phyloP scores from a whole-genome alignment of 1,284 basidiomycete species.

The Rhodotorula sp. region DNA sequence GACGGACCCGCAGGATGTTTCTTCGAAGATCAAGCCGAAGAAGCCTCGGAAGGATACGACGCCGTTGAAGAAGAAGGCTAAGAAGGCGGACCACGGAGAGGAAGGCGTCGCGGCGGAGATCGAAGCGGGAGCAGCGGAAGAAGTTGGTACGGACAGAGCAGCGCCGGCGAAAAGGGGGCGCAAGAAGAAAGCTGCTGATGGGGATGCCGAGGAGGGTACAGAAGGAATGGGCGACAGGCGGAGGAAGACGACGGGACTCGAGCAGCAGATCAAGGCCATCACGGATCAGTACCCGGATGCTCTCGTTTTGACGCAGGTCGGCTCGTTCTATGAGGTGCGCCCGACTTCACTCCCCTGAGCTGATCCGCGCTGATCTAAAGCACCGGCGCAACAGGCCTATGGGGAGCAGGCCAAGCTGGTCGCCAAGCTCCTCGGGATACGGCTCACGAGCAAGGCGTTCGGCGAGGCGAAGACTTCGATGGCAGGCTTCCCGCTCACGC shows the following conservation, averaged over 20 bases:
- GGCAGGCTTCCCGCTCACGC: conserved; percentile 78
- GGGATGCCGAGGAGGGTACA: neutral
- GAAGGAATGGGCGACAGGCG: neutral
- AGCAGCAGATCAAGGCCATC: conserved; percentile 68
- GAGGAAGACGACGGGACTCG: conserved; percentile 53
- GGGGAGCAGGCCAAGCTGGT: conserved; percentile 84
- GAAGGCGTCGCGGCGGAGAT: too few species aligned
- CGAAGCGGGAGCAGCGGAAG: too few species aligned
- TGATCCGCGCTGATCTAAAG: neutral
- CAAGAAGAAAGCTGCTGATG: too few species aligned
- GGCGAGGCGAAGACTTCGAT: conserved; percentile 57
- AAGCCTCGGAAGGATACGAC: too few species aligned
- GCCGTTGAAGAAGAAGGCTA: neutral
- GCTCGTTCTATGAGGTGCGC: conserved; percentile 86
- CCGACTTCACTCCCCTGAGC: neutral
- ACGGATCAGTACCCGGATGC: conserved; percentile 78
- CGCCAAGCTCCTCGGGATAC: conserved; percentile 72
- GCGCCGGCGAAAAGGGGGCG: too few species aligned
- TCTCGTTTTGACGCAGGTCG: conserved; percentile 82
- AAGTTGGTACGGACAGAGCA: too few species aligned
- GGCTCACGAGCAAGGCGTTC: conserved; percentile 71
- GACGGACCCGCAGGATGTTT: too few species aligned
- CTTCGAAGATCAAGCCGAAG: too few species aligned
- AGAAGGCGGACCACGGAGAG: neutral
- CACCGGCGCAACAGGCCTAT: conserved; percentile 65